Evolutionary conservation across 78 protist genomes (phyloP).

Genomic region (Dictyostelium capitatum): DNA sequence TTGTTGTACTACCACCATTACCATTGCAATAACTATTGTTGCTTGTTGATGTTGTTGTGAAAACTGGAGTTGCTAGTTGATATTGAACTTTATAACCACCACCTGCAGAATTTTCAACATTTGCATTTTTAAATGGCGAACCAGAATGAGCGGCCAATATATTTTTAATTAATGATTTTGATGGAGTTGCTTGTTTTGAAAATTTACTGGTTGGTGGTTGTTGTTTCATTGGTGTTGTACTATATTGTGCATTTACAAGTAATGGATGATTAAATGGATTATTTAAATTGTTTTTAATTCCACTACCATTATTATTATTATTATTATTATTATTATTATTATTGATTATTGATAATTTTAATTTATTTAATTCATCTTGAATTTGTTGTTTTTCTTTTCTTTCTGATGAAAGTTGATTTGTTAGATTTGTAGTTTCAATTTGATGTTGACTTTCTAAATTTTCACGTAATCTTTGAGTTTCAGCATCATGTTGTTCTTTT

Average conservation of each 20-base stretch:
- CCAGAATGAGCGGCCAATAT: neutral
- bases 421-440: neutral
- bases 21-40: neutral
- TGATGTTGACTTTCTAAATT: neutral
- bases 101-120: constrained; percentile 6
- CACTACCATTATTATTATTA: constrained; percentile 27
- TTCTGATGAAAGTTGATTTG: constrained; percentile 18
- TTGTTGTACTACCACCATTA: neutral
- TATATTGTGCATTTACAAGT: no score
- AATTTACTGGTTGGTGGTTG: neutral
- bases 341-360: constrained; percentile 7
- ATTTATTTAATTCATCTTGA: constrained; percentile 37
- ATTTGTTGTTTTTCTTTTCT: constrained; percentile 42
- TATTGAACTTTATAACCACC: constrained; percentile 7
- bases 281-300: neutral
- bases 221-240: neutral
- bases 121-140: constrained; percentile 23
- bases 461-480: constrained; percentile 34
- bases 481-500: neutral
- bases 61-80: no score
- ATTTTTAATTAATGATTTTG: constrained; percentile 9
- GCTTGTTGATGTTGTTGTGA: no score
- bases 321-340: no score
- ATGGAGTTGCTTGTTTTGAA: neutral
- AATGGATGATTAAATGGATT: no score